phyloP scores from a whole-genome alignment of 2,329 filamentous ascomycete genomes.

The Botrytis byssoidea region DNA sequence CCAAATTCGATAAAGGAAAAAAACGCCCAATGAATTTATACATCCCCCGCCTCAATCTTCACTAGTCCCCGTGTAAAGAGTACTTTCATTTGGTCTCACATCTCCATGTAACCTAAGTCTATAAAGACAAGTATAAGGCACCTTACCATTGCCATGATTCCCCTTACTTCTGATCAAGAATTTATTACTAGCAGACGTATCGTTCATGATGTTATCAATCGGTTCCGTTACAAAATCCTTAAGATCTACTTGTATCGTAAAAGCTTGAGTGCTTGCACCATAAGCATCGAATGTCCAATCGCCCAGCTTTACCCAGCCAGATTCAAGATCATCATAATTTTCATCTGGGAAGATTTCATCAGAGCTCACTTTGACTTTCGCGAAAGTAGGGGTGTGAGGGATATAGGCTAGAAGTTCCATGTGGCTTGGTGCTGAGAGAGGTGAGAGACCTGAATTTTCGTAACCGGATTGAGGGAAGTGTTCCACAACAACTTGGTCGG shows the following conservation, averaged over 20 bases:
- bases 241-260: slow-evolving; percentile 53
- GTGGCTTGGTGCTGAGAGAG: slow-evolving; percentile 60
- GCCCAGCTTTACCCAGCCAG: slow-evolving; percentile 56
- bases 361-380: slow-evolving; percentile 42
- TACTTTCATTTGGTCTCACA: not conserved
- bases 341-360: slow-evolving; percentile 42
- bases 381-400: slow-evolving; percentile 42
- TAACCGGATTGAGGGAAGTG: slow-evolving; percentile 65
- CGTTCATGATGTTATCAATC: slow-evolving; percentile 21
- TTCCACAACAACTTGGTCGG: slow-evolving; percentile 69
- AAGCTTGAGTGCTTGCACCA: slow-evolving; percentile 47
- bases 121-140: slow-evolving; percentile 64
- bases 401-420: slow-evolving; percentile 70
- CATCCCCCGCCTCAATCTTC: not conserved
- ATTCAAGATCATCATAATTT: slow-evolving; percentile 33
- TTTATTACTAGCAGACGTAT: slow-evolving; percentile 46
- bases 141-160: slow-evolving; percentile 54
- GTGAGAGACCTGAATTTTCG: slow-evolving; percentile 45
- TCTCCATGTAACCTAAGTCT: slow-evolving; percentile 57
- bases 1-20: not conserved
- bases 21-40: not conserved
- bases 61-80: not conserved
- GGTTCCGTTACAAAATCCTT: slow-evolving; percentile 39
- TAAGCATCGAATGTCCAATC: slow-evolving; percentile 53
- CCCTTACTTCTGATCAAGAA: slow-evolving; percentile 55